Base-by-base conservation (phyloP, 1,284 basidiomycete genomes). In the Sporisorium scitamineum region DNA sequence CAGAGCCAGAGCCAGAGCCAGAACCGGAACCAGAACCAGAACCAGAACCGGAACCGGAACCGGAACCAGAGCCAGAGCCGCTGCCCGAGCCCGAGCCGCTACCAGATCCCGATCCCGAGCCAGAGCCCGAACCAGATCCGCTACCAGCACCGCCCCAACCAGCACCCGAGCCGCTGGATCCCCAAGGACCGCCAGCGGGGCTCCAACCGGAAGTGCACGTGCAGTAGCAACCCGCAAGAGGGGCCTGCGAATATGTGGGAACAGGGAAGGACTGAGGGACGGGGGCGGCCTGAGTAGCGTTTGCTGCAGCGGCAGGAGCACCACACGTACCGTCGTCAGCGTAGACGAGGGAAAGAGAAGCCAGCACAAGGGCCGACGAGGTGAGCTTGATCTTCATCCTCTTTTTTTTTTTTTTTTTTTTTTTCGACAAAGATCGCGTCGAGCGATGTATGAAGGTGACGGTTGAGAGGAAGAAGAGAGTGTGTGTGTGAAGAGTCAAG, bases 381-480 rank as follows among this genome's bases (percentile, higher is more conserved):
- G 68, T 50, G 37, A 70, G 44, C 62, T 70, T 70, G 62, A 70
- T 70, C 62, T 70, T 70, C 68, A 70, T 70, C 24, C 20, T 52
- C 26, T 39, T 39, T n/a, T 18, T 2, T 13, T n/a, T n/a, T n/a
- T n/a, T n/a, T n/a, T n/a, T n/a, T n/a, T n/a, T n/a, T n/a, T n/a
- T n/a, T n/a, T n/a, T n/a, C n/a, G n/a, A n/a, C 50, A 27, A 27
- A 20, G 14, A 22, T 8, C 20, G 27, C 24, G 34, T 48, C n/a
- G 47, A 29, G 57, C 39, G 54, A 57, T 50, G 42, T 24, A 16
- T 29, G 24, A 37, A 16, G n/a, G 37, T 22, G 14, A 48, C 22
- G 47, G 41, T 6, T 3, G 37, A 20, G 8, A 20, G 8, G n/a
- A 20, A n/a, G 31, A 47, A 42, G 54, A 14, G 55, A 39, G n/a